phyloP scores from a whole-genome alignment of 371 early-diverging fungal genomes.

The Chytridiales sp. region DNA sequence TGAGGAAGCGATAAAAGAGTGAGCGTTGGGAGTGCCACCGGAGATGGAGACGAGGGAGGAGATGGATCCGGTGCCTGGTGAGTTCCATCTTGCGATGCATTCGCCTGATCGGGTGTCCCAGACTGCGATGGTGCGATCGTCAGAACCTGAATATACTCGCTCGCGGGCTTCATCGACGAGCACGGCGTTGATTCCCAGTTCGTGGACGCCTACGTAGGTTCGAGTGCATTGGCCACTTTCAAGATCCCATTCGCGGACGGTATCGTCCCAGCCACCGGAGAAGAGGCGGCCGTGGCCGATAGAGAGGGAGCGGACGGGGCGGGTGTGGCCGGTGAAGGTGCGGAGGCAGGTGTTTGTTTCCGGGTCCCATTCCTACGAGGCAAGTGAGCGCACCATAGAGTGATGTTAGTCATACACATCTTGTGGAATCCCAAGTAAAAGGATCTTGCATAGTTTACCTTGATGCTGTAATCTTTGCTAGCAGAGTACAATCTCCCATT shows the following conservation, averaged over 20 bases:
- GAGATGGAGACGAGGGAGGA: background rate
- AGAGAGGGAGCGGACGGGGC: slow-evolving; percentile 57
- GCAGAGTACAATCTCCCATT: slow-evolving; percentile 25
- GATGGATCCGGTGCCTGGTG: slow-evolving; percentile 20
- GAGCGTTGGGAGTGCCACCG: background rate
- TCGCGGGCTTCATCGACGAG: slow-evolving; percentile 18
- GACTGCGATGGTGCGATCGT: slow-evolving; percentile 28
- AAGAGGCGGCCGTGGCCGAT: slow-evolving; percentile 49
- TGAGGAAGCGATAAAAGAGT: slow-evolving; percentile 12
- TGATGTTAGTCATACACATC: background rate
- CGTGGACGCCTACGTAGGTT: slow-evolving; percentile 25
- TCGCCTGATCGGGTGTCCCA: slow-evolving; percentile 25
- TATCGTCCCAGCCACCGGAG: slow-evolving; percentile 87
- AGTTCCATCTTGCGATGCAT: slow-evolving; percentile 45
- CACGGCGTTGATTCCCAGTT: slow-evolving; percentile 32
- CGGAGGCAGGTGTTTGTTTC: slow-evolving; percentile 71
- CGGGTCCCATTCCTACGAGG: slow-evolving; percentile 61
- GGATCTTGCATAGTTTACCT: slow-evolving; percentile 9
- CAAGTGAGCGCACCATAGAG: background rate
- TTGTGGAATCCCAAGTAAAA: background rate
- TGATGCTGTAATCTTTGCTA: slow-evolving; percentile 25
- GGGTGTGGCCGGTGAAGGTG: slow-evolving; percentile 78
- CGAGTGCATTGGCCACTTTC: slow-evolving; percentile 64
- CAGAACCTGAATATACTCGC: slow-evolving; percentile 31
- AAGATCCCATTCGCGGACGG: slow-evolving; percentile 84